These are phyloP conservation scores for Fusarium concolor DNA, from an alignment of 2,329 filamentous ascomycete genomes.

Conservation along the genomic window DNA sequence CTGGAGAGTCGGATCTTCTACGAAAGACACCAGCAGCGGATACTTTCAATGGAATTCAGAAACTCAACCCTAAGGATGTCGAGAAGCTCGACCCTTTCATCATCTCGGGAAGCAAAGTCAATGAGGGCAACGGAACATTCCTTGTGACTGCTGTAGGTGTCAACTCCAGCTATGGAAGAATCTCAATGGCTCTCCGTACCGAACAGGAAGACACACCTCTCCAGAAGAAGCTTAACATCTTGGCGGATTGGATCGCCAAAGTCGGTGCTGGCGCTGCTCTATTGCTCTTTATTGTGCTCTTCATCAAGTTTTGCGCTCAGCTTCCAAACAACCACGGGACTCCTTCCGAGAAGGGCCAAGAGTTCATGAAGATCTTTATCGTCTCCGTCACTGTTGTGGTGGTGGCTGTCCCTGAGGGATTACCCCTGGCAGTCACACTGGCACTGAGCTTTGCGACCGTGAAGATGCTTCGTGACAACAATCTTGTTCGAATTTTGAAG, in stretches of 20 bases:
- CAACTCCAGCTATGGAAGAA: constrained; percentile 65
- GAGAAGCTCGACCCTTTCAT: constrained; percentile 73
- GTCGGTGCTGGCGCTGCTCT: constrained; percentile 73
- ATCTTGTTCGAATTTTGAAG: constrained; percentile 73
- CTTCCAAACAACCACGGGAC: constrained; percentile 63
- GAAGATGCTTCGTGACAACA: constrained; percentile 77
- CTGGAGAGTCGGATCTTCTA: constrained; percentile 78
- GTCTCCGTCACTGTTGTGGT: constrained; percentile 75
- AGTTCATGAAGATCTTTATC: constrained; percentile 73
- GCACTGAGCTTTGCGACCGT: constrained; percentile 76
- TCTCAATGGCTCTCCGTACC: constrained; percentile 66
- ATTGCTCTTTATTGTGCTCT: constrained; percentile 79
- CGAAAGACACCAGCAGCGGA: constrained; percentile 72
- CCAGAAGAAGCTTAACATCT: constrained; percentile 63
- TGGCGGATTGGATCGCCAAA: constrained; percentile 52
- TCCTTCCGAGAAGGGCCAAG: constrained; percentile 66
- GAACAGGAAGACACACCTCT: constrained; percentile 65
- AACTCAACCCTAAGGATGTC: constrained; percentile 53
- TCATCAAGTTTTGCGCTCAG: constrained; percentile 79
- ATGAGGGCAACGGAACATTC: constrained; percentile 65
- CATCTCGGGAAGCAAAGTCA: constrained; percentile 66
- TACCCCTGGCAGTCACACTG: constrained; percentile 75
- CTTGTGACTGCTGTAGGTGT: constrained; percentile 67
- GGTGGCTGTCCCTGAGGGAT: constrained; percentile 74
- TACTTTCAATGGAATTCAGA: constrained; percentile 66